Conservation (phyloP, 345 rosid genomes). For the Diplotaxis tenuifolia region DNA sequence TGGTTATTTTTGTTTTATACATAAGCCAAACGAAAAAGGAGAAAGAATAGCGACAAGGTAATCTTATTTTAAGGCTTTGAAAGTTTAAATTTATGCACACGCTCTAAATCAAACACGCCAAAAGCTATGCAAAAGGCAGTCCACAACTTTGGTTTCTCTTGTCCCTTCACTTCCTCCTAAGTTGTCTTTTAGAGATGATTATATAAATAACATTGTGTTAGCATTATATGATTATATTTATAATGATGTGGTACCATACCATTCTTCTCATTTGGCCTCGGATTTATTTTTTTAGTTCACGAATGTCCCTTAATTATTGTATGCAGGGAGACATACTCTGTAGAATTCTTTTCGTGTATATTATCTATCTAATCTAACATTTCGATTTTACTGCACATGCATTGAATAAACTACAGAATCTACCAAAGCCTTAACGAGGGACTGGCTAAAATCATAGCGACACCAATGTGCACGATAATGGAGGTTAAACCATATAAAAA, state of each 20-base stretch:
- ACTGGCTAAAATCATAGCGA: conserved; percentile 7
- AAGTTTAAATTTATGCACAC: conserved; percentile 29
- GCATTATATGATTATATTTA: not conserved
- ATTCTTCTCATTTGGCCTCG: conserved; percentile 13
- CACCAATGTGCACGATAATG: not conserved
- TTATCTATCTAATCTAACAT: conserved; percentile 9
- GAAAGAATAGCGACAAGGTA: conserved; percentile 1
- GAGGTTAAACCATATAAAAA: not conserved
- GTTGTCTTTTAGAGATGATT: conserved; percentile 17
- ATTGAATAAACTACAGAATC: not conserved
- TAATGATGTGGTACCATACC: not conserved
- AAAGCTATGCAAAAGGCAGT: conserved; percentile 17
- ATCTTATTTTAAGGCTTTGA: conserved; percentile 29
- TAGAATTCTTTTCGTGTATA: not conserved
- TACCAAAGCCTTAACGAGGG: not conserved
- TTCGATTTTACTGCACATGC: conserved; percentile 33
- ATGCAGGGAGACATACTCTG: conserved; percentile 46
- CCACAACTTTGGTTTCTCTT: conserved; percentile 32
- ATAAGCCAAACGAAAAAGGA: not conserved
- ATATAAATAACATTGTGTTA: conserved; percentile 10
- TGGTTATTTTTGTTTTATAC: not conserved
- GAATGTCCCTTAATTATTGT: conserved; percentile 38
- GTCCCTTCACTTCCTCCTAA: conserved; percentile 22
- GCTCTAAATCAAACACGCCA: conserved; percentile 28
- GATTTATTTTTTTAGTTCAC: conserved; percentile 18